Evolutionary conservation across 352 stramenopile genomes (phyloP), one percentile per base, ranked within the genome.

Genomic region (Globisporangium yorkense): DNA sequence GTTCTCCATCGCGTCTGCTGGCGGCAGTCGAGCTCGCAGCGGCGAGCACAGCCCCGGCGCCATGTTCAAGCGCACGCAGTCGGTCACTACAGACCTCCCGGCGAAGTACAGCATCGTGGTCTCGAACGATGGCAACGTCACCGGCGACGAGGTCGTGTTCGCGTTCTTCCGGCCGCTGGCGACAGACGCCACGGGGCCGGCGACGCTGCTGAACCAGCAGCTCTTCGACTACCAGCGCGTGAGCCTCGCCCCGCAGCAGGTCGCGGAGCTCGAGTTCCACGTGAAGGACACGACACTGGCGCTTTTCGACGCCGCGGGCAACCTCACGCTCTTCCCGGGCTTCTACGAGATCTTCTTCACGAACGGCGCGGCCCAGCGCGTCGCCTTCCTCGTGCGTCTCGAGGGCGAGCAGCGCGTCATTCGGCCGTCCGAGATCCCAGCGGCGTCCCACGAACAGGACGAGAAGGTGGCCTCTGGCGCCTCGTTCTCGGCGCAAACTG

Each of bases 271-370:
- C 15, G 68, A 40, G 37, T 77, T 92, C 47, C 52, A 58, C 3
- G 68, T 92, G 31, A 59, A 66, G 5, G 69, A 72, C 50, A 66
- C 59, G 41, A 85, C 74, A 12, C 47, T 92, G 8, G 80, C 69
- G 13, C 72, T 92, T 52, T 64, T 81, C 45, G 77, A 89, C 29
- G 69, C 86, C 18, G 58, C 51, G 2, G 83, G 83, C 5, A 76
- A 89, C 47, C 68, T 77, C 21, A 70, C 62, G 9, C 69, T 71
- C 35, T 88, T 75, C 51, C 80, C 79, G 9, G 80, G 80, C 3
- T 89, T 81, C 51, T 92, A 92, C 52, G 77, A 92, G 56, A 50
- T 91, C 41, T 74, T 91, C 31, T 55, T 92, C 33, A 84, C 80
- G 7, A 92, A 92, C 56, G 80, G 83, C 20, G 79, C 88, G 13